Conservation (phyloP, 768 basidiomycete genomes). For the Podaxis sp. region DNA sequence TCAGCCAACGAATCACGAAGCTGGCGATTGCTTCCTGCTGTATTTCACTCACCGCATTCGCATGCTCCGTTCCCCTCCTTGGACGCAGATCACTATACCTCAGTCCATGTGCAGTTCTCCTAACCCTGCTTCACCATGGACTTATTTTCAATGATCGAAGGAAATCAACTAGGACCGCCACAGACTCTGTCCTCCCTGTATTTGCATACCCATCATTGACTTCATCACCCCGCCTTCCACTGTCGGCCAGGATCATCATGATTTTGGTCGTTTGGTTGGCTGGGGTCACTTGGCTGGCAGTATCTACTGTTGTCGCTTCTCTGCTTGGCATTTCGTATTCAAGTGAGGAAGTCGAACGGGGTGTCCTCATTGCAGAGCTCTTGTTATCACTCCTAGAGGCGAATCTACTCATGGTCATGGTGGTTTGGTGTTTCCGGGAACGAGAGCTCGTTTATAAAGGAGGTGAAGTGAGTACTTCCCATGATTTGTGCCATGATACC, state of each 20-base stretch:
- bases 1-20: neutral
- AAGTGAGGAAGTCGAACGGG: neutral
- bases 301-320: constrained; percentile 3
- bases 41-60: neutral
- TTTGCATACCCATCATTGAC: neutral
- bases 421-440: constrained; percentile 4
- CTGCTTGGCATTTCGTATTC: neutral
- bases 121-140: constrained; percentile 8
- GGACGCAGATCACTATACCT: neutral
- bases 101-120: neutral
- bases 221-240: neutral
- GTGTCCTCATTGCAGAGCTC: neutral
- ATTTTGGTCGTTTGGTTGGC: neutral
- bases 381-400: neutral
- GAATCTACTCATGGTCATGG: neutral
- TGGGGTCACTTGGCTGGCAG: constrained; percentile 1
- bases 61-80: neutral
- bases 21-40: neutral
- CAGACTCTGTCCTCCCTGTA: neutral
- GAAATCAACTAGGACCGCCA: neutral
- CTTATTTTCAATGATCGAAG: neutral
- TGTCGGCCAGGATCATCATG: neutral
- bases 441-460: neutral
- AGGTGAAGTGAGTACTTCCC: neutral
- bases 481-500: neutral